Conservation (phyloP, 192 early-diverging fungal genomes). For the Dispira simplex region DNA sequence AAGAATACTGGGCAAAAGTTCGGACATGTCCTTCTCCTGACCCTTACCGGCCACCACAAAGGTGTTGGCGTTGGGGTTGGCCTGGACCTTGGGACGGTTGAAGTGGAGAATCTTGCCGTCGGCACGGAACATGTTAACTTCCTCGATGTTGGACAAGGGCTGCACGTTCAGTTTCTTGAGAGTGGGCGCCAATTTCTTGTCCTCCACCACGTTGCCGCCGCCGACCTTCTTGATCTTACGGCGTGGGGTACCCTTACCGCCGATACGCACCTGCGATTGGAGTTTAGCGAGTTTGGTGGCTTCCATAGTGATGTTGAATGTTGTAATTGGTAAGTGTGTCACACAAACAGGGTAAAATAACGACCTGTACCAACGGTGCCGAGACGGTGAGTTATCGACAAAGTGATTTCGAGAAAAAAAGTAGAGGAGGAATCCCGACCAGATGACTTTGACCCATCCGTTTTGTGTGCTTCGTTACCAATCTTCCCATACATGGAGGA, state of each 20-base stretch:
- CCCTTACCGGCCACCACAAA: slow-evolving; percentile 81
- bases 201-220: slow-evolving; percentile 51
- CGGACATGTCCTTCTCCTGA: slow-evolving; percentile 70
- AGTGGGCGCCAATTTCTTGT: slow-evolving; percentile 84
- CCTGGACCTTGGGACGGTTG: slow-evolving; percentile 52
- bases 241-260: slow-evolving; percentile 86
- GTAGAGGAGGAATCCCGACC: not conserved
- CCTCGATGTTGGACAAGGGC: slow-evolving; percentile 74
- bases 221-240: slow-evolving; percentile 74
- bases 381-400: not conserved
- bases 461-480: too few relatives aligned
- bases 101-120: slow-evolving; percentile 92
- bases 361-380: not conserved
- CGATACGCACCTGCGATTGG: slow-evolving; percentile 76
- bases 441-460: too few relatives aligned
- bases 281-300: slow-evolving; percentile 91
- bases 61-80: slow-evolving; percentile 79
- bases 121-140: slow-evolving; percentile 98
- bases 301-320: slow-evolving; percentile 33
- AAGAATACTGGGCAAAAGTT: slow-evolving; percentile 39
- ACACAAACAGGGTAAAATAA: not conserved
- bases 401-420: not conserved
- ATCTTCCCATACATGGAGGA: not conserved
- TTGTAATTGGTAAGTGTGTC: not conserved
- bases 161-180: slow-evolving; percentile 88